Evolutionary conservation across 495 filamentous ascomycete genomes (phyloP), one percentile per base, ranked within the genome.

Genomic region (Tuber calosporum): DNA sequence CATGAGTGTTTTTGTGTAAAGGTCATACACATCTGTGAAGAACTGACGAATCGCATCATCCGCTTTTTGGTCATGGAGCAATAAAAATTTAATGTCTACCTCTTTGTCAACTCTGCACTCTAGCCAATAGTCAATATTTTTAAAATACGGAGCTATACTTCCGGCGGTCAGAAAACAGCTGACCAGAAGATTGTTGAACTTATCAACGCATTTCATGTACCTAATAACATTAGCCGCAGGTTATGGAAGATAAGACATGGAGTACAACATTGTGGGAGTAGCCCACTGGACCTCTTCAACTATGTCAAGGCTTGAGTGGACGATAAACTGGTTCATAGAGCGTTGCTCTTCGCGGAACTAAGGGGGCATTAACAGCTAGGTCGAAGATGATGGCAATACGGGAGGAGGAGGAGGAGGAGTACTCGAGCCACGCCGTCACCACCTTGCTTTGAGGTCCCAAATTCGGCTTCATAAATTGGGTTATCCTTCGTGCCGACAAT

Each of bases 291-390:
- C 87, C 80, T 99, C 95, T 83, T 98, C 95, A 36, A 97, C 90
- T 67, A 97, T 93, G 81, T 99, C 95, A 66, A 99, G 84, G 78
- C 90, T 90, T 71, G 90, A 91, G 84, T 99, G 94, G 67, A 95
- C 89, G 83, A 99, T 91, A 86, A 98, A 97, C 83, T 97, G 95
- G 85, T 96, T 97, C 89, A 97, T 92, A 82, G 94, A 90, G 69
- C 92, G 88, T 38, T 93, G 91, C 75, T 96, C 90, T 67, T 93
- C 90, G 41, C 86, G 88, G 87, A 97, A 97, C 75, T 80, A 62
- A 75, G 8, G 48, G 4, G 9, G 62, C 8, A 36, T 69, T 58
- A 72, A 68, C 41, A 72, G 11, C 15, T 26, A 26, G 38, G 53
- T 9, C n/a, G 34, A 30, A 70, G 71, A 41, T 40, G 30, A 48